Conservation (phyloP, 1,284 basidiomycete genomes). For the Baeospora myosura region DNA sequence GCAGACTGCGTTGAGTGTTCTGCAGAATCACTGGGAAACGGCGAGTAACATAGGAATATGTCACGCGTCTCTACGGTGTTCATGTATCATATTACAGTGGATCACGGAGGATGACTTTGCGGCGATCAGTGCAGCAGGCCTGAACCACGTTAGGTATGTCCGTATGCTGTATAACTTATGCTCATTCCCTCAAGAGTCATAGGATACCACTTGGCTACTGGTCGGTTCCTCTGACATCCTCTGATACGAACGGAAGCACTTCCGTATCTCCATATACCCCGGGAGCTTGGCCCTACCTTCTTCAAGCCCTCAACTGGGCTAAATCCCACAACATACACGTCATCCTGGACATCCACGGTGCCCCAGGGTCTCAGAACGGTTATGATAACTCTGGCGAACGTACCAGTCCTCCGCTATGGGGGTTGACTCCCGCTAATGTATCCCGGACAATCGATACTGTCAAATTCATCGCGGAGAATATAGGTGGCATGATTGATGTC, state of each 20-base stretch:
- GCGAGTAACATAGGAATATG: conserved; percentile 19
- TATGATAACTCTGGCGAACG: conserved; percentile 82
- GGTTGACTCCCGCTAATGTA: conserved; percentile 45
- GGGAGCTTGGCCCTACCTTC: conserved; percentile 65
- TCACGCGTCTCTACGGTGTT: neutral
- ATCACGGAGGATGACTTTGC: conserved; percentile 66
- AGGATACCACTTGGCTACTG: conserved; percentile 72
- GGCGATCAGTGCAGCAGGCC: conserved; percentile 59
- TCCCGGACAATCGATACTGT: conserved; percentile 61
- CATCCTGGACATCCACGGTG: conserved; percentile 68
- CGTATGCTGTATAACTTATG: neutral
- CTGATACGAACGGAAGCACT: conserved; percentile 42
- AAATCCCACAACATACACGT: conserved; percentile 47
- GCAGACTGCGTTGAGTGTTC: conserved; percentile 35
- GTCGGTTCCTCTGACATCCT: conserved; percentile 58
- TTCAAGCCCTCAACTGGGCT: conserved; percentile 62
- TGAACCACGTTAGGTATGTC: conserved; percentile 68
- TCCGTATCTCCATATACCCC: conserved; percentile 50
- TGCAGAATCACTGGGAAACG: conserved; percentile 61
- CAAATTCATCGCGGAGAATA: conserved; percentile 44
- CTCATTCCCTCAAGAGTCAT: conserved; percentile 5
- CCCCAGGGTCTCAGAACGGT: conserved; percentile 62
- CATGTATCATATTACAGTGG: conserved; percentile 32
- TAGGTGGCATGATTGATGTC: conserved; percentile 51
- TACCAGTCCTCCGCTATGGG: conserved; percentile 60